Evolutionary conservation across 2,329 filamentous ascomycete genomes (phyloP).

Genomic region (Aureobasidium sp.): DNA sequence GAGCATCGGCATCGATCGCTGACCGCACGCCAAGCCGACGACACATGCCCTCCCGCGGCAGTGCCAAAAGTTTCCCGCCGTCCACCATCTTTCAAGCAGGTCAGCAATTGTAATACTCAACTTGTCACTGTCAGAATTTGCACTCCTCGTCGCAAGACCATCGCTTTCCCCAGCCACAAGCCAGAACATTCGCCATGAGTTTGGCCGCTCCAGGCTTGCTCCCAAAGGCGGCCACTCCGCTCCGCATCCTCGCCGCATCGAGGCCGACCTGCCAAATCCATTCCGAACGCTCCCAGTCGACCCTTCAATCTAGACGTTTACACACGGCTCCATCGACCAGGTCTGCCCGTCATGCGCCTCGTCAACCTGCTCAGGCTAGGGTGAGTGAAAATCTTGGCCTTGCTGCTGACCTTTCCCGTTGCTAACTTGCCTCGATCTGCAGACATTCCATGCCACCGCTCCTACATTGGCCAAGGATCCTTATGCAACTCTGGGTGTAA

Average conservation of each 20-base stretch:
- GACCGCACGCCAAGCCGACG: not conserved
- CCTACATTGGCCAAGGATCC: slow-evolving; percentile 59
- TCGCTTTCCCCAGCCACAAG: not conserved
- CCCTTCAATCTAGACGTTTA: slow-evolving; percentile 3
- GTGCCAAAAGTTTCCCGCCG: not conserved
- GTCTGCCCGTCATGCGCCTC: slow-evolving; percentile 9
- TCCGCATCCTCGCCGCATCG: slow-evolving; percentile 29
- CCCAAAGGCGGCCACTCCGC: slow-evolving; percentile 28
- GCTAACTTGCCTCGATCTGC: slow-evolving; percentile 20
- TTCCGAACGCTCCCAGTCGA: slow-evolving; percentile 19
- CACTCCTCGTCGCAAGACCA: not conserved
- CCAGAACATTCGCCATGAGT: slow-evolving; percentile 26
- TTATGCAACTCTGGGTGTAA: slow-evolving; percentile 79
- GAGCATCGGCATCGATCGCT: not conserved
- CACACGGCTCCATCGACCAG: slow-evolving; percentile 11
- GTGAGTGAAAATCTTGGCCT: slow-evolving; percentile 15
- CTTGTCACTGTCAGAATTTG: not conserved
- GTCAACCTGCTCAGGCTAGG: slow-evolving; percentile 16
- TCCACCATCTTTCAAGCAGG: not conserved
- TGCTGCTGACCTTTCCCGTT: slow-evolving; percentile 14
- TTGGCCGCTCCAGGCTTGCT: slow-evolving; percentile 29
- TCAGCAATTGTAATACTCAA: not conserved
- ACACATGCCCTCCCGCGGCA: not conserved
- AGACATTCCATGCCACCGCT: slow-evolving; percentile 57
- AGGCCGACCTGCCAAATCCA: slow-evolving; percentile 23